Evolutionary conservation across 2,329 filamentous ascomycete species (phyloP).

Genomic region (Nemania sp.): DNA sequence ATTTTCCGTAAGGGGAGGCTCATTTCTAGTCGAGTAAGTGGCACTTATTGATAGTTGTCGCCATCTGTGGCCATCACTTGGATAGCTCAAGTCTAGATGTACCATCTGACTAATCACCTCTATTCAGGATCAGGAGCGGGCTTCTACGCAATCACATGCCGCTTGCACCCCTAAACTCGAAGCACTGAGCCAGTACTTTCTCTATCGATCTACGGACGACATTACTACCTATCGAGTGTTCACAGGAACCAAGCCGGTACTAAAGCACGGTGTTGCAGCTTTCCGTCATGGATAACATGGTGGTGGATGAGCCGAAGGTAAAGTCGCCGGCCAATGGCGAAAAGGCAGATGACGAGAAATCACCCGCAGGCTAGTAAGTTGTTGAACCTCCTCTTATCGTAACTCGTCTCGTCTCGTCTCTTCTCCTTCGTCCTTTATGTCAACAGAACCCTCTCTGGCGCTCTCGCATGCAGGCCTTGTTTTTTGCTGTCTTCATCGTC

Average conservation of each 20-base stretch:
- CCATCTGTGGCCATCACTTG: background rate
- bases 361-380: slow-evolving; percentile 24
- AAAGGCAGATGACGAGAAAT: slow-evolving; percentile 15
- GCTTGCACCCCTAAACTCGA: background rate
- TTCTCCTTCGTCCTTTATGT: background rate
- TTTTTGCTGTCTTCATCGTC: background rate
- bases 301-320: slow-evolving; percentile 19
- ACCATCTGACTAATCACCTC: background rate
- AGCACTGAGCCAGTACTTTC: background rate
- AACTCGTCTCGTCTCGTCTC: background rate
- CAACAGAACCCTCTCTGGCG: background rate
- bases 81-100: background rate
- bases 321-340: slow-evolving; percentile 15
- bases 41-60: background rate
- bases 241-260: background rate
- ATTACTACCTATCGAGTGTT: background rate
- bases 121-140: background rate
- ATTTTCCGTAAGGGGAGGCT: background rate
- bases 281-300: slow-evolving; percentile 20
- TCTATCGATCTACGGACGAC: no score
- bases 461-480: background rate
- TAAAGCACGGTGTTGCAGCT: background rate
- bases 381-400: background rate
- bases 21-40: slow-evolving; percentile 3
- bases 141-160: background rate